A percentile compares a stretch with the other conserved stretches of the same genome.
These are phyloP conservation scores for Aspergillus wentii DNA, from an alignment of 495 filamentous ascomycete genomes.

Conservation along the genomic window DNA sequence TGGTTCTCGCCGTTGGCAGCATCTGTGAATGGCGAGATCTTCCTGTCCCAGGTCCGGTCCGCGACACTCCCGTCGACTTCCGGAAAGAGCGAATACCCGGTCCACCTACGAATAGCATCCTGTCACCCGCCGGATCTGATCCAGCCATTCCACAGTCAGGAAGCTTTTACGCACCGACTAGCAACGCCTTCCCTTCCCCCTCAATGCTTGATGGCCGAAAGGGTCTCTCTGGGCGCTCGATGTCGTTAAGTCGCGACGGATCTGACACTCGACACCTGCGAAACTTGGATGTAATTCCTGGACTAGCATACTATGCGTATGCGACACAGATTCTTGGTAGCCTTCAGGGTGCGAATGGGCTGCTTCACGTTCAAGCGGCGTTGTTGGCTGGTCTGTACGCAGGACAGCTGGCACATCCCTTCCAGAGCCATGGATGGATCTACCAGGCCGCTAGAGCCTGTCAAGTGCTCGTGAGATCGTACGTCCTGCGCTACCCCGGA, in stretches of 20 bases:
- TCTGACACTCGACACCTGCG: slow-evolving; percentile 22
- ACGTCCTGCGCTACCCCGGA: slow-evolving; percentile 22
- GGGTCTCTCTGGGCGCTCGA: slow-evolving; percentile 9
- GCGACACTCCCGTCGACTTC: slow-evolving; percentile 21
- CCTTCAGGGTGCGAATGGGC: slow-evolving; percentile 68
- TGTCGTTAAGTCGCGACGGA: slow-evolving; percentile 5
- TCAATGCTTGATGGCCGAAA: slow-evolving; percentile 10
- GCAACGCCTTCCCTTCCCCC: slow-evolving; percentile 20
- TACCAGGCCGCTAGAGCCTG: slow-evolving; percentile 69
- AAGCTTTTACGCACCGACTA: slow-evolving; percentile 17
- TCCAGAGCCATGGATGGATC: slow-evolving; percentile 91
- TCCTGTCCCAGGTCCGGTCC: slow-evolving; percentile 52
- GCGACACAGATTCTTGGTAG: slow-evolving; percentile 84
- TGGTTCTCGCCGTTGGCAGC: slow-evolving; percentile 81
- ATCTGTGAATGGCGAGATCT: slow-evolving; percentile 63
- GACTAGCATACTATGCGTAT: slow-evolving; percentile 80
- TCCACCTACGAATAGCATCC: slow-evolving; percentile 14
- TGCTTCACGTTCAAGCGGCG: slow-evolving; percentile 79
- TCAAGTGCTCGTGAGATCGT: slow-evolving; percentile 74
- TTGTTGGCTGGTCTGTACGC: slow-evolving; percentile 85
- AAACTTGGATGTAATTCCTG: slow-evolving; percentile 87
- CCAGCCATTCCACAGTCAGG: slow-evolving; percentile 13
- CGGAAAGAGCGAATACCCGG: slow-evolving; percentile 23
- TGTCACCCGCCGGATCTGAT: slow-evolving; percentile 24
- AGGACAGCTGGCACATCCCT: slow-evolving; percentile 78